phyloP scores from a whole-genome alignment of 768 basidiomycete species.

The Cubamyces sp. region DNA sequence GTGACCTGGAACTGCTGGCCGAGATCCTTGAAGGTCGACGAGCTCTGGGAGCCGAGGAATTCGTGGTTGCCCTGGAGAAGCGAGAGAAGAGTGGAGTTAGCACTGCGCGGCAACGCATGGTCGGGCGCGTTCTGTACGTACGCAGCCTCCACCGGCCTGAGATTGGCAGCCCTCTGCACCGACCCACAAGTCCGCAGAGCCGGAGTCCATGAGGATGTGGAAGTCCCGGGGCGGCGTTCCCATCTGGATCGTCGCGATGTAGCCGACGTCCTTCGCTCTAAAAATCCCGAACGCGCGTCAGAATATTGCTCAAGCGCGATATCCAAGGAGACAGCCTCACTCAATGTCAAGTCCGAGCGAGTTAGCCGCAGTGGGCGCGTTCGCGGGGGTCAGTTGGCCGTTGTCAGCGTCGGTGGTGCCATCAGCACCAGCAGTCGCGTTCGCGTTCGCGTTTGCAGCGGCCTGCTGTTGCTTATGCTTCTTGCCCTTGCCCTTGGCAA shows the following conservation, averaged over 20 bases:
- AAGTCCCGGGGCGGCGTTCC: slow-evolving; percentile 50
- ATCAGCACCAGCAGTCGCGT: slow-evolving; percentile 7
- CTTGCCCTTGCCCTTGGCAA: slow-evolving; percentile 20
- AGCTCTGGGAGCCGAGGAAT: slow-evolving; percentile 64
- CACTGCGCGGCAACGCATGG: background rate
- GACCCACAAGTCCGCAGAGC: slow-evolving; percentile 51
- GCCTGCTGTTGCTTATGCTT: slow-evolving; percentile 13
- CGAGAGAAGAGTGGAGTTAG: slow-evolving; percentile 13
- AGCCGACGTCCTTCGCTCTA: slow-evolving; percentile 58
- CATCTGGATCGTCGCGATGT: slow-evolving; percentile 47
- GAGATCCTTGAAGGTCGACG: slow-evolving; percentile 63
- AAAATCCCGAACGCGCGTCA: slow-evolving; percentile 3
- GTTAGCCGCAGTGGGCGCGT: slow-evolving; percentile 46
- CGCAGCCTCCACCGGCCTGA: slow-evolving; percentile 41
- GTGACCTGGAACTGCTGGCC: slow-evolving; percentile 57
- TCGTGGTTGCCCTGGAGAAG: slow-evolving; percentile 59
- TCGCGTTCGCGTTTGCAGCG: background rate
- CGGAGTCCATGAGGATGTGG: slow-evolving; percentile 50
- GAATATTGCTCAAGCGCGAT: background rate
- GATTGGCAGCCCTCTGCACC: slow-evolving; percentile 40
- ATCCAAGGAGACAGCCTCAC: slow-evolving; percentile 41
- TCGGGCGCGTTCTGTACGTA: slow-evolving; percentile 32
- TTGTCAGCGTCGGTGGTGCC: slow-evolving; percentile 23
- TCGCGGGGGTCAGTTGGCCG: slow-evolving; percentile 46
- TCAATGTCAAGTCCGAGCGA: slow-evolving; percentile 75